Percentiles rank a stretch among this genome's conserved stretches.
phyloP scores from a whole-genome alignment of 106 monocot species.

The Gastrodia elata region DNA sequence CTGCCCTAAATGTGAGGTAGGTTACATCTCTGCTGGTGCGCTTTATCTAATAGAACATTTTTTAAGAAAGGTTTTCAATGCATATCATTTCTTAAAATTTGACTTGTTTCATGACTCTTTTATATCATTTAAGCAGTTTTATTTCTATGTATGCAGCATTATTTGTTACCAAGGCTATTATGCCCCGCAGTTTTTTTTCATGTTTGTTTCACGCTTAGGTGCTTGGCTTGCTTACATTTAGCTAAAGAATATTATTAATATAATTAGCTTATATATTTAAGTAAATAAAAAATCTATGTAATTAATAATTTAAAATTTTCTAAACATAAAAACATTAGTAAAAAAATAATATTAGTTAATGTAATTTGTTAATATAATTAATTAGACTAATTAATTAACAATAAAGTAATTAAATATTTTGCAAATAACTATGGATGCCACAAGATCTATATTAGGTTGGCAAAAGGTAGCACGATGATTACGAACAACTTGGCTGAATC shows the following conservation, averaged over 20 bases:
- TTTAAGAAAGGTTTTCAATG: background rate
- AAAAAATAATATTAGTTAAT: background rate
- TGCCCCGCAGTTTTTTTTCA: no score
- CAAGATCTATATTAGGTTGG: no score
- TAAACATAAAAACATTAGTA: background rate
- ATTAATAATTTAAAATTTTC: background rate
- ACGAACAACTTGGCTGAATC: no score
- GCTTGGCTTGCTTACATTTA: background rate
- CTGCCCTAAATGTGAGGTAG: slow-evolving; percentile 36
- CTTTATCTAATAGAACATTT: background rate
- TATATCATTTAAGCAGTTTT: no score
- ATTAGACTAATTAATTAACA: no score
- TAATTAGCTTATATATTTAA: background rate
- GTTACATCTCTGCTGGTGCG: background rate
- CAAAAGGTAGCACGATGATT: no score
- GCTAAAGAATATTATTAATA: no score
- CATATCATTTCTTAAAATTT: background rate
- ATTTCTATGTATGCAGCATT: background rate
- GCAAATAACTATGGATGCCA: no score
- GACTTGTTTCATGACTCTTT: background rate
- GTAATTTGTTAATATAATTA: no score
- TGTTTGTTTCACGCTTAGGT: no score
- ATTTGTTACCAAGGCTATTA: background rate
- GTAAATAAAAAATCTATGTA: background rate
- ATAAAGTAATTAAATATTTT: no score